Percentiles rank a stretch among this genome's conserved stretches.
These are phyloP conservation scores for Pseudohalonectria lignicola DNA, from an alignment of 2,329 filamentous ascomycete genomes.

Conservation along the genomic window DNA sequence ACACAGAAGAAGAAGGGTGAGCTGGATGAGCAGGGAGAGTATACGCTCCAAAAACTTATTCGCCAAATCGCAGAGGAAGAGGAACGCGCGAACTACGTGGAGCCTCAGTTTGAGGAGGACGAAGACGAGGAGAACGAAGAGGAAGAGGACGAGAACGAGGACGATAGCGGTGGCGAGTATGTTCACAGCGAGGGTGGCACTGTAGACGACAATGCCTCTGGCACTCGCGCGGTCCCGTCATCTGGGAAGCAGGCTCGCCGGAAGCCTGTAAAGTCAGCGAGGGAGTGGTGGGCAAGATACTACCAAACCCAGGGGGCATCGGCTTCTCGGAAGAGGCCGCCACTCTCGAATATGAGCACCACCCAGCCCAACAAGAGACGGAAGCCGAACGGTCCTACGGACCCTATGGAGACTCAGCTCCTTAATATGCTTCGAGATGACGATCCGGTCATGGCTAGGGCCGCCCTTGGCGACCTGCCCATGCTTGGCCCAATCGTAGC, in stretches of 20 bases:
- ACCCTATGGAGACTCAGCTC: background rate
- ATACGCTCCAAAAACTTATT: no score
- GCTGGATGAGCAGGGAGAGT: no score
- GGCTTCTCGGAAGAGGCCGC: background rate
- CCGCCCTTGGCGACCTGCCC: slow-evolving; percentile 1
- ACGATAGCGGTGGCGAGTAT: background rate
- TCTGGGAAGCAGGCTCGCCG: no score
- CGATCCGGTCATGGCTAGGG: slow-evolving; percentile 2
- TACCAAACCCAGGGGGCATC: background rate
- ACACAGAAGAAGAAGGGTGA: no score
- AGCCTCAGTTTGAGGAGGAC: no score
- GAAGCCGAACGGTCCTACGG: background rate
- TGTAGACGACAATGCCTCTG: no score
- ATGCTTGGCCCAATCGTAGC: background rate
- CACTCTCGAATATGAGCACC: no score
- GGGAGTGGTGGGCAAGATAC: slow-evolving; percentile 2
- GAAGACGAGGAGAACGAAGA: background rate
- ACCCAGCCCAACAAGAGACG: background rate
- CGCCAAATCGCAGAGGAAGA: no score
- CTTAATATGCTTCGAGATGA: slow-evolving; percentile 3
- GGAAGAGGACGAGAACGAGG: background rate
- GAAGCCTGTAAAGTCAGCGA: background rate
- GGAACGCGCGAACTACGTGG: no score
- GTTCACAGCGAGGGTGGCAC: no score
- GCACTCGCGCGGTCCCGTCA: no score